Base-by-base conservation (phyloP, 768 basidiomycete species). In the Boletellus sp. region DNA sequence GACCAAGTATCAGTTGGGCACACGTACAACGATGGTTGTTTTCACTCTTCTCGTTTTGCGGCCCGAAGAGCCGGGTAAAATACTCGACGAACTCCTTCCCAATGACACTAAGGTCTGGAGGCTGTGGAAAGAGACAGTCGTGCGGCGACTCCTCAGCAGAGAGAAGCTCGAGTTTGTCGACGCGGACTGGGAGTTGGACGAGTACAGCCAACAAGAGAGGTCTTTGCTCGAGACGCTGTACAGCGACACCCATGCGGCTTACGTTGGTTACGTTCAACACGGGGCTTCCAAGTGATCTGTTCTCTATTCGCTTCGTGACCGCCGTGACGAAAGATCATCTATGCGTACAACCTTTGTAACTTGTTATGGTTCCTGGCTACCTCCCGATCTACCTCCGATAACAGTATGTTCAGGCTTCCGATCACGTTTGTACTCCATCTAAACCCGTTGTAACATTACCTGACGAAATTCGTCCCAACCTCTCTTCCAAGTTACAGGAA, bases 41-140 rank as follows among this genome's bases (percentile, higher is more conserved):
- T 66, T 66, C 15, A 38, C 37, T 16, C 53, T 67, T 20, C 61
- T 67, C 17, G 50, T 57, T 11, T 48, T 67, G 17, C 45, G 39
- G 13, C 51, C 65, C 1, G 41, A 55, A 23, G 60, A 67, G 3
- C 63, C 60, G 4, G 19, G 2, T 2, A 58, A 56, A 34, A 19
- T 65, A 1, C 54, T 66, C 0, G 11, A 66, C 6, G 57, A 60
- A 13, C 39, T 65, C 19, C 52, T 67, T 19, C 66, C 69, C 1
- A 65, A 65, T 19, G 62, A 65, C 26, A 65, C 65, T 24, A 65
- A 50, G 17, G 62, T 62, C 12, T 67, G 65, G 65, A 64, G n/a
- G 34, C 53, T 34, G 12, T 67, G 61, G 55, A 67, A 67, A 41
- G 42, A 42, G 5, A 51, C 42, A 7, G 17, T 68, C 20, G 19